phyloP scores from a whole-genome alignment of 192 early-diverging fungal species.

The Backusella macrospora region DNA sequence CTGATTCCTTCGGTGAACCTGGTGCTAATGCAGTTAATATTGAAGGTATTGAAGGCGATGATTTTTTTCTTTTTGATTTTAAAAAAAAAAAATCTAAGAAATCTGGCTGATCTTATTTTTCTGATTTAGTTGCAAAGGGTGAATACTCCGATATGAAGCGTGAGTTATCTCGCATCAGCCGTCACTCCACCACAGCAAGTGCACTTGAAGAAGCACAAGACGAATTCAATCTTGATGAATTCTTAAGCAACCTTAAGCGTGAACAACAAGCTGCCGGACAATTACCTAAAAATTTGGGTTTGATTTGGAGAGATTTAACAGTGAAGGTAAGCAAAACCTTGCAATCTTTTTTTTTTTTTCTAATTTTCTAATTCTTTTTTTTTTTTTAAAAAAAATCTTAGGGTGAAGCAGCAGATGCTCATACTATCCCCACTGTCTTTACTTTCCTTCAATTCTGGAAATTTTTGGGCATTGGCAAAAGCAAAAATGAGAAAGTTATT shows the following conservation, averaged over 20 bases:
- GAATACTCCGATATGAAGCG: conserved; percentile 35
- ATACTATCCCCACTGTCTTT: conserved; percentile 35
- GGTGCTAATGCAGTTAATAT: conserved; percentile 34
- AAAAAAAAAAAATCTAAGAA: not conserved
- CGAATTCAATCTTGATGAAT: conserved; percentile 36
- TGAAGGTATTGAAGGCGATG: conserved; percentile 22
- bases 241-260: conserved; percentile 14
- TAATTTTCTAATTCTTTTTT: not conserved
- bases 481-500: conserved; percentile 44
- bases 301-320: conserved; percentile 39
- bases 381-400: conserved; percentile 11
- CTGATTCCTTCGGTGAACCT: conserved; percentile 31
- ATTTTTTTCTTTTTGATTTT: not conserved
- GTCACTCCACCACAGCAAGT: conserved; percentile 20
- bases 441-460: conserved; percentile 37
- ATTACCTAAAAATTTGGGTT: conserved; percentile 36
- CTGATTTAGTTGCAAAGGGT: conserved; percentile 30
- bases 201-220: conserved; percentile 28
- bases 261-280: conserved; percentile 23
- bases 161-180: conserved; percentile 38
- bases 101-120: conserved; percentile 6
- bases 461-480: conserved; percentile 16
- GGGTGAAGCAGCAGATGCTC: conserved; percentile 40
- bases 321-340: conserved; percentile 17
- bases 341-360: not conserved